Conservation (phyloP, 768 basidiomycete genomes). For the Lactarius hatsudake region DNA sequence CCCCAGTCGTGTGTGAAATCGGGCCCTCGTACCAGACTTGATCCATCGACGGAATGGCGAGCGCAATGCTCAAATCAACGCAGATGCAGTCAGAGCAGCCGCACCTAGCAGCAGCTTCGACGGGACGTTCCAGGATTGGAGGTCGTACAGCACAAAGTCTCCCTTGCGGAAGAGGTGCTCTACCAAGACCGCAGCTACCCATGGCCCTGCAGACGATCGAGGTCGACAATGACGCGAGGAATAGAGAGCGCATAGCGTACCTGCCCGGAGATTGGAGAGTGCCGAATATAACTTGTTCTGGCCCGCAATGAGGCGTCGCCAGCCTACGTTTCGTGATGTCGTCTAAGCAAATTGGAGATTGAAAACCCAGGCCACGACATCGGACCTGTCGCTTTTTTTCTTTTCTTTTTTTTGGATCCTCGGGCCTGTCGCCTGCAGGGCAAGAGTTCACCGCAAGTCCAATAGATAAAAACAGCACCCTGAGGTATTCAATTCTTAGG, state of each 20-base stretch:
- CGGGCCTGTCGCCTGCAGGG: too few relatives aligned
- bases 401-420: too few relatives aligned
- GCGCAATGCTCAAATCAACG: constrained; percentile 50
- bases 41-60: constrained; percentile 65
- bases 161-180: constrained; percentile 68
- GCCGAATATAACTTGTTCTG: constrained; percentile 61
- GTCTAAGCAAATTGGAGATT: too few relatives aligned
- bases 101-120: constrained; percentile 53
- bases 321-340: too few relatives aligned
- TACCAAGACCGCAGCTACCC: constrained; percentile 53
- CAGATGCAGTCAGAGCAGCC: constrained; percentile 32
- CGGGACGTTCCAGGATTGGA: constrained; percentile 53
- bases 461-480: too few relatives aligned
- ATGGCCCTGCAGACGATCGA: constrained; percentile 36
- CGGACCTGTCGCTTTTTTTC: too few relatives aligned
- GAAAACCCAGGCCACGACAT: too few relatives aligned
- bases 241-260: constrained; percentile 43
- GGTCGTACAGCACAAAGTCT: constrained; percentile 48
- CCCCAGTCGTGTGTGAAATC: constrained; percentile 54
- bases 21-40: constrained; percentile 73
- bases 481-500: too few relatives aligned
- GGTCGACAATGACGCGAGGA: rapidly evolving
- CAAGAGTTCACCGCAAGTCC: too few relatives aligned
- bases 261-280: constrained; percentile 64
- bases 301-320: constrained; percentile 67